Percentiles rank a stretch among this genome's conserved stretches.
Conservation (phyloP, 441 rosid species). For the Eruca vesicaria region DNA sequence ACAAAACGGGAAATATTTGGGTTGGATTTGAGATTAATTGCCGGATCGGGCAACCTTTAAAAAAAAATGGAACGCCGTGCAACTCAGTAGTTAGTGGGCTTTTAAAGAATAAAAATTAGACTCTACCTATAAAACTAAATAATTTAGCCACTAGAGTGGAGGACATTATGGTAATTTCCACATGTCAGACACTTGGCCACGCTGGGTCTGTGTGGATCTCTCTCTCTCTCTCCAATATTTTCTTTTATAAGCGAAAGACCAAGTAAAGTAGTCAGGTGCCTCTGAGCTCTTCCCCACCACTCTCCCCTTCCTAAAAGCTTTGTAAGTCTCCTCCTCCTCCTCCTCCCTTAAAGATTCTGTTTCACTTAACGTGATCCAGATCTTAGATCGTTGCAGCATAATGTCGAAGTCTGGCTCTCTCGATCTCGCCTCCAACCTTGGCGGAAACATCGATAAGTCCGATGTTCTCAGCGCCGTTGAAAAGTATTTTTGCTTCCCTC, state of each 20-base stretch:
- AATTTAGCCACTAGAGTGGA: not conserved
- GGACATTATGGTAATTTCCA: constrained; percentile 9
- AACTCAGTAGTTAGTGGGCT: not conserved
- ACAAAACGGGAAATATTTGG: not conserved
- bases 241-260: not conserved
- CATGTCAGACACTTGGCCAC: not conserved
- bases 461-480: constrained; percentile 88
- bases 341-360: not conserved
- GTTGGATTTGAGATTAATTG: not conserved
- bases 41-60: not conserved
- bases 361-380: not conserved
- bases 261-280: constrained; percentile 18
- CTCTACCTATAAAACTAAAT: too few species aligned
- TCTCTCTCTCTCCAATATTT: not conserved
- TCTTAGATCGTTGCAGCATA: not conserved
- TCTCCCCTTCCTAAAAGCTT: not conserved
- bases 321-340: constrained; percentile 14
- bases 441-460: constrained; percentile 76
- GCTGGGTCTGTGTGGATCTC: not conserved
- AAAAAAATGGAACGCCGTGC: not conserved
- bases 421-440: constrained; percentile 89
- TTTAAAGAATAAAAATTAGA: too few species aligned
- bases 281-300: constrained; percentile 1
- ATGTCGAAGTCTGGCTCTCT: constrained; percentile 68
- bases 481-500: too few species aligned